Percentiles rank a stretch among this genome's conserved stretches.
Conservation (phyloP, 2,329 filamentous ascomycete genomes). For the Rutstroemia sp. region DNA sequence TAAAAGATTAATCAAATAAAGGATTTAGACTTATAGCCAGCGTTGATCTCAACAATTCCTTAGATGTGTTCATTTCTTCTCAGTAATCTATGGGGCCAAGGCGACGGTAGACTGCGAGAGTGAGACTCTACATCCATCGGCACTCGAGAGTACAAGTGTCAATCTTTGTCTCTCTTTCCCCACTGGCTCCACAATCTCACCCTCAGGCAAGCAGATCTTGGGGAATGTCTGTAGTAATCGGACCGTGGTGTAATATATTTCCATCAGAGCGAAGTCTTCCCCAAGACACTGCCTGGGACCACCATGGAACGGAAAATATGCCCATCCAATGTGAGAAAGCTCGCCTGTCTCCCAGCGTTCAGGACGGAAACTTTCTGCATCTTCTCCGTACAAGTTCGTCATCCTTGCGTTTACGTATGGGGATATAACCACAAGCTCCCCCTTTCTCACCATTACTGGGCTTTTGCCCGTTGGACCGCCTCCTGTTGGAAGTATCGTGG, state of each 20-base stretch:
- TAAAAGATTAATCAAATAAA: too few species aligned
- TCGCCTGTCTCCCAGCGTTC: constrained; percentile 65
- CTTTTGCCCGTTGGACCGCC: constrained; percentile 25
- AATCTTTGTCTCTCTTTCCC: constrained; percentile 12
- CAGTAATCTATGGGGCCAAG: too few species aligned
- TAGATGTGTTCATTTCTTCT: too few species aligned
- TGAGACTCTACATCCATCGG: constrained; percentile 6
- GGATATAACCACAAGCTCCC: constrained; percentile 17
- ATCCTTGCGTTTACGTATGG: constrained; percentile 25
- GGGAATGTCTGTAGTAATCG: constrained; percentile 21
- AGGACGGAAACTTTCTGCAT: constrained; percentile 63
- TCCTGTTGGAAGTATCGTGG: constrained; percentile 26
- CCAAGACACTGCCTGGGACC: constrained; percentile 66
- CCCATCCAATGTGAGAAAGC: constrained; percentile 44
- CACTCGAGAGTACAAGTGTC: constrained; percentile 10
- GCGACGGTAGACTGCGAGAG: background rate
- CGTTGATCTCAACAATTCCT: too few species aligned
- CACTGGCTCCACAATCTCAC: background rate
- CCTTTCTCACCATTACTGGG: constrained; percentile 23
- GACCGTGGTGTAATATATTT: constrained; percentile 22
- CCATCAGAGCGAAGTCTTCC: constrained; percentile 26
- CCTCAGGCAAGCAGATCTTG: constrained; percentile 7
- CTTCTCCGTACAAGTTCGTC: constrained; percentile 58
- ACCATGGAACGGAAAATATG: constrained; percentile 67
- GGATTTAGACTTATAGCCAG: too few species aligned